Base-by-base conservation (phyloP, 306 rosid species). In the Corylus heterophylla region DNA sequence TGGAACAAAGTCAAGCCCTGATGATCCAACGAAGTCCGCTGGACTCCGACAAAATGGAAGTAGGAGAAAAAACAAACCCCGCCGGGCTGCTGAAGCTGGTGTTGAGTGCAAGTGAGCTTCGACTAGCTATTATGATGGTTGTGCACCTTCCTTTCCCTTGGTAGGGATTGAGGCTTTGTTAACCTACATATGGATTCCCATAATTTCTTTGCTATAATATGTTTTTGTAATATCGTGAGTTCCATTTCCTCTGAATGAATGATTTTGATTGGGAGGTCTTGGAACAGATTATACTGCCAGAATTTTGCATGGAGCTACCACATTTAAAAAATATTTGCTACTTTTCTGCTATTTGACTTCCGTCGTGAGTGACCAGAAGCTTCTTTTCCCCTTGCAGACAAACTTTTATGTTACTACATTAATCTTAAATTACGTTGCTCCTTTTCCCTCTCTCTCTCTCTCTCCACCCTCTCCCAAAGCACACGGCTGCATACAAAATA, bases 51-150 rank as follows among this genome's bases (percentile, higher is more conserved):
- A 90, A 64, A 89, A 84, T 76, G 93, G 98, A 9, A 92, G 97
- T 82, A 83, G 97, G 89, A 86, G 97, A 45, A 92, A 94, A 77
- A 94, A 55, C 88, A 94, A 89, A 86, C 98, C 98, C 39, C 94
- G 42, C 62, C 92, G 98, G 9, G 98, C 98, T 74, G 97, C 97
- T 69, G 97, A 94, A 85, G 97, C 90, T 4, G 97, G 98, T 49
- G 97, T 94, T 18, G 86, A 89, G 81, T 90, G 91, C 90, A 87
- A 86, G 84, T 91, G 88, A 93, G 82, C 80, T 68, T 42, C 49
- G 48, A 20, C 66, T 61, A 25, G 37, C 71, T 80, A 64, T 67
- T 69, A 49, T 52, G 35, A 69, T 54, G 63, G 50, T 62, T 74
- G 67, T 66, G 4, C 50, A 51, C 74, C 59, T 83, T 55, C 74